phyloP scores from a whole-genome alignment of 176 grass and related monocot species.

The Oryza rufipogon region DNA sequence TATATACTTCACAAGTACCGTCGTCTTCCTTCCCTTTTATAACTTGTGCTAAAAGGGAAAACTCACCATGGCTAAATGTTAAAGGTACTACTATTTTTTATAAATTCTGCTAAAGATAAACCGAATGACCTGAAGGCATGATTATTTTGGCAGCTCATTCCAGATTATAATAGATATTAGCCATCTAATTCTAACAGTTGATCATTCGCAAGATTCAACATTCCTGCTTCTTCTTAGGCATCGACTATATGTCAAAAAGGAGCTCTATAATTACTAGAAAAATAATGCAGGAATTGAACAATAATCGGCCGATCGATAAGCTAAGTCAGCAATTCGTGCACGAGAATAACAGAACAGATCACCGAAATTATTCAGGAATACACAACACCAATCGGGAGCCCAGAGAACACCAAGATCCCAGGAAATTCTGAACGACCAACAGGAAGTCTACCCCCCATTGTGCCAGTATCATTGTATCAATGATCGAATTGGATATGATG shows the following conservation, averaged over 20 bases:
- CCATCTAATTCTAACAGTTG: not conserved
- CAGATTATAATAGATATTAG: not conserved
- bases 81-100: not conserved
- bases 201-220: not conserved
- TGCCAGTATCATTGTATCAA: not conserved
- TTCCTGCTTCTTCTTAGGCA: not conserved
- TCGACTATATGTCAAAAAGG: not conserved
- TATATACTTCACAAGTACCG: not conserved
- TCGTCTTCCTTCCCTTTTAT: not conserved
- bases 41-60: not conserved
- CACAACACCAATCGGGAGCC: not conserved
- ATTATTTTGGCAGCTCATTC: not conserved
- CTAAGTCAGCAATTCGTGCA: not conserved
- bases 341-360: constrained; percentile 15
- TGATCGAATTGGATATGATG: not conserved
- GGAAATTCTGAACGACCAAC: not conserved
- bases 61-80: constrained; percentile 1
- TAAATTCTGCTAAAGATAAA: not conserved
- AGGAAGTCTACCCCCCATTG: not conserved
- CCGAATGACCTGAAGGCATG: not conserved
- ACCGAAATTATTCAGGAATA: not conserved
- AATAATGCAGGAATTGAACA: not conserved
- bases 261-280: not conserved
- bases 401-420: not conserved
- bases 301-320: not conserved